Evolutionary conservation across 805 yeast genomes (phyloP), one percentile per base, ranked within the genome.

Genomic region (Lipomyces orientalis): DNA sequence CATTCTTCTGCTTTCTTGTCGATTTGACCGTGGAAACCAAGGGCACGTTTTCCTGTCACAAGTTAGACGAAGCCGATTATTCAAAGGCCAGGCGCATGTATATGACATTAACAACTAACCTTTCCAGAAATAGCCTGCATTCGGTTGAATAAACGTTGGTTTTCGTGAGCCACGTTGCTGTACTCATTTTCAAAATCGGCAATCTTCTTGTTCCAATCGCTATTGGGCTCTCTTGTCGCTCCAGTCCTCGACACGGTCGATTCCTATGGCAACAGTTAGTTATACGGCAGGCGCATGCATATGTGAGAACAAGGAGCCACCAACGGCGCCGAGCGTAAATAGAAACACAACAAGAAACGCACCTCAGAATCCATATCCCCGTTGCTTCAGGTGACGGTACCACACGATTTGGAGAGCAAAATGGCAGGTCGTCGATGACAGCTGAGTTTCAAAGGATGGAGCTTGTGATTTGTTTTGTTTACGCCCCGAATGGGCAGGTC

Each of bases 1-100:
- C 46, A 56, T 69, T 69, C 52, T 54, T 60, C 52, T 66, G 68
- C 57, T 60, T 66, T n/a, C 71, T 60, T n/a, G 61, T 9, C 1
- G 62, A 62, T 51, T 52, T 52, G 34, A 12, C 34, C 12, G 55
- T 16, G 34, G 55, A 52, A 31, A 16, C 34, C 34, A 52, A 25
- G 9, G 55, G 55, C 25, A 60, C 33, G 55, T 64, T 64, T 61
- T 66, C 65, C 65, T 64, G 39, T 8, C 19, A 43, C 10, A n/a
- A 0, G 49, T 43, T n/a, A 43, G 49, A 43, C 43, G 9, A 4
- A 9, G 14, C 43, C 43, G 22, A 25, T 25, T 16, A 19, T n/a
- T 9, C 49, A 43, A 37, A 16, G 10, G 25, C 49, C 16, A 2
- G 16, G 49, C 49, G 49, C 2, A 43, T 2, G n/a, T n/a, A 5